Evolutionary conservation across 768 basidiomycete species (phyloP), one percentile per base, ranked within the genome.

Genomic region (Suillus subluteus): DNA sequence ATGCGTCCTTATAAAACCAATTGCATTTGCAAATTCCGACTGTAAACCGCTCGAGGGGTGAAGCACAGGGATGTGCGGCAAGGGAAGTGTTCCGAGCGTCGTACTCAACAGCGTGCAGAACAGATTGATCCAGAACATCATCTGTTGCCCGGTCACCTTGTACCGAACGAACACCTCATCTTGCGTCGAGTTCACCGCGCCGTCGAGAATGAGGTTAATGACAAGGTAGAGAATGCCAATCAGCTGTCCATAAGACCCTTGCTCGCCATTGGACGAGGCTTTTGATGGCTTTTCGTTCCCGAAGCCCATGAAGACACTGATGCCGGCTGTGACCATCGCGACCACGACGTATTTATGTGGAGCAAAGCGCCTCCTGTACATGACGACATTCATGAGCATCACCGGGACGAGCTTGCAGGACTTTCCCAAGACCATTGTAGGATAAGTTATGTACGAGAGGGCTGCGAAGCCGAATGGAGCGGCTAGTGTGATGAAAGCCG

Each of bases 361-460:
- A 0, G 95, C 92, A 77, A 98, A 99, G 69, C 86, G 86, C 59
- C 97, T 91, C 64, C 96, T 94, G 80, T 99, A 99, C 66, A 98
- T 84, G 46, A 99, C 73, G 72, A 99, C 89, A 80, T 99, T 98
- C 91, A 99, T 96, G 78, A 99, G 86, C 88, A 97, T 94, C 67
- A 96, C 98, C 0, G 98, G 98, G 54, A 99, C 95, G 75, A 99
- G 94, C 77, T 99, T 99, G 85, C 98, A 99, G 0, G 96, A 98
- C 78, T 99, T 99, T 62, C 94, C 98, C 69, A 99, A 91, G 41
- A 99, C 96, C 93, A 98, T 97, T 54, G 97, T 95, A 61, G 98
- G 98, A 82, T 98, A 99, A 21, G 95, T 95, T 75, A 99, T 96
- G 80, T 97, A 94, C 32, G 94, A 89, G 52, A 99, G 90, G 6